A percentile compares a stretch with the other conserved stretches of the same genome.
Evolutionary conservation across 805 yeast species (phyloP).

Genomic region (Groenewaldozyma tartarivorans): DNA sequence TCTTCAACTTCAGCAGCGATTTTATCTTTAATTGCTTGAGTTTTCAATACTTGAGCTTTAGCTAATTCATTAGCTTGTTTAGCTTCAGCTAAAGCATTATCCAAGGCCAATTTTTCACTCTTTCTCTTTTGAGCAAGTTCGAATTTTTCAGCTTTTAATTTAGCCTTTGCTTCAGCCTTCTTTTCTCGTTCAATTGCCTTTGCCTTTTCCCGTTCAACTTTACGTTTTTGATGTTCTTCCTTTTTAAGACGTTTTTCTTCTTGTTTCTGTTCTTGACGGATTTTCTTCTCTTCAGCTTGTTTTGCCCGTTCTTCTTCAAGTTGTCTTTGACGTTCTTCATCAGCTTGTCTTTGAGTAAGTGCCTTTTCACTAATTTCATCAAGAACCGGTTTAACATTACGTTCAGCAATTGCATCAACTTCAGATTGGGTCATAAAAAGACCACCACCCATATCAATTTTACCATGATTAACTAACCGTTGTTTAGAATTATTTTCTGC

Average conservation of each 20-base stretch:
- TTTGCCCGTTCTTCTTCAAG: conserved; percentile 22
- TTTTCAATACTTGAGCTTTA: conserved; percentile 18
- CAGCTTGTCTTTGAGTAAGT: conserved; percentile 51
- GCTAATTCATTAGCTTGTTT: conserved; percentile 21
- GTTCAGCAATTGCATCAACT: conserved; percentile 68
- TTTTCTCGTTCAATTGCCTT: conserved; percentile 16
- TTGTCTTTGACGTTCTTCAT: conserved; percentile 34
- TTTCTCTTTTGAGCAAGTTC: conserved; percentile 11
- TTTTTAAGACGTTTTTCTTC: conserved; percentile 10
- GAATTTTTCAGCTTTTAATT: conserved; percentile 18
- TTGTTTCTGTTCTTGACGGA: conserved; percentile 17
- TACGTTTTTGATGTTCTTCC: conserved; percentile 11
- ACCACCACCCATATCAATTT: conserved; percentile 83
- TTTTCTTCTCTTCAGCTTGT: conserved; percentile 19
- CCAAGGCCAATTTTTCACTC: conserved; percentile 12
- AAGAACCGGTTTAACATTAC: conserved; percentile 75
- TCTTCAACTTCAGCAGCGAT: conserved; percentile 20
- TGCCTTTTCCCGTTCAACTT: conserved; percentile 17
- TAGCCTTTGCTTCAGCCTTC: conserved; percentile 15
- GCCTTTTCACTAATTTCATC: conserved; percentile 65
- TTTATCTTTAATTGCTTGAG: conserved; percentile 14
- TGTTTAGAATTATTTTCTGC: conserved; percentile 62
- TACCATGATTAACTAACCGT: conserved; percentile 43
- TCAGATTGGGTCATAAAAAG: conserved; percentile 65
- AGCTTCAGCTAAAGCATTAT: conserved; percentile 18